A percentile compares a stretch with the other conserved stretches of the same genome.
phyloP scores from a whole-genome alignment of 2,329 filamentous ascomycete genomes.

The Hymenoscyphus occultus region DNA sequence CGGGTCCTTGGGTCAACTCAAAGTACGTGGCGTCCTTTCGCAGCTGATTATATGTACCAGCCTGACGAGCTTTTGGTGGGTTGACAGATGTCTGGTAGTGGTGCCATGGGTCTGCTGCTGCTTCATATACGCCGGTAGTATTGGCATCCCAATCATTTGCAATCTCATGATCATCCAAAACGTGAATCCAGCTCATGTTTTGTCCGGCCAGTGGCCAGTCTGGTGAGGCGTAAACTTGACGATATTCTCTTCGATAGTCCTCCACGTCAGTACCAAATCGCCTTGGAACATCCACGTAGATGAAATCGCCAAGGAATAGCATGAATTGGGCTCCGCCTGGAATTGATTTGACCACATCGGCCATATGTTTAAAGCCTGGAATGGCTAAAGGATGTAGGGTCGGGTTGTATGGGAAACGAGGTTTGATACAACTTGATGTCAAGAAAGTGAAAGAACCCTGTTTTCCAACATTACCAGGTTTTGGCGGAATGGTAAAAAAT shows the following conservation, averaged over 20 bases:
- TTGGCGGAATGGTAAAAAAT: slow-evolving; percentile 74
- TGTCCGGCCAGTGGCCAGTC: slow-evolving; percentile 77
- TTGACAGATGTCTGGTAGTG: slow-evolving; percentile 85
- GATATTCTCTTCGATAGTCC: slow-evolving; percentile 87
- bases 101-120: slow-evolving; percentile 59
- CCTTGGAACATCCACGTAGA: slow-evolving; percentile 84
- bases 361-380: slow-evolving; percentile 74
- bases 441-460: slow-evolving; percentile 82
- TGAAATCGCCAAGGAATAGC: slow-evolving; percentile 84
- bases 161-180: slow-evolving; percentile 96
- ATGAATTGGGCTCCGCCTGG: slow-evolving; percentile 65
- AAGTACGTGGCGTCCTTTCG: slow-evolving; percentile 73
- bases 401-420: slow-evolving; percentile 84
- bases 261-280: slow-evolving; percentile 69
- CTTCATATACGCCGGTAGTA: slow-evolving; percentile 69
- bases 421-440: slow-evolving; percentile 89
- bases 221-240: slow-evolving; percentile 91
- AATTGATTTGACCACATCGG: slow-evolving; percentile 67
- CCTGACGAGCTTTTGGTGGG: slow-evolving; percentile 63
- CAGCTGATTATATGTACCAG: slow-evolving; percentile 41
- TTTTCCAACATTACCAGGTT: slow-evolving; percentile 59
- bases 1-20: slow-evolving; percentile 83
- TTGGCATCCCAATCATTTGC: slow-evolving; percentile 88
- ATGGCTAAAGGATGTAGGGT: slow-evolving; percentile 80
- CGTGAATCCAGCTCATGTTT: slow-evolving; percentile 94